Conservation (phyloP, 2,329 filamentous ascomycete genomes). For the Fusarium phyllophilum region DNA sequence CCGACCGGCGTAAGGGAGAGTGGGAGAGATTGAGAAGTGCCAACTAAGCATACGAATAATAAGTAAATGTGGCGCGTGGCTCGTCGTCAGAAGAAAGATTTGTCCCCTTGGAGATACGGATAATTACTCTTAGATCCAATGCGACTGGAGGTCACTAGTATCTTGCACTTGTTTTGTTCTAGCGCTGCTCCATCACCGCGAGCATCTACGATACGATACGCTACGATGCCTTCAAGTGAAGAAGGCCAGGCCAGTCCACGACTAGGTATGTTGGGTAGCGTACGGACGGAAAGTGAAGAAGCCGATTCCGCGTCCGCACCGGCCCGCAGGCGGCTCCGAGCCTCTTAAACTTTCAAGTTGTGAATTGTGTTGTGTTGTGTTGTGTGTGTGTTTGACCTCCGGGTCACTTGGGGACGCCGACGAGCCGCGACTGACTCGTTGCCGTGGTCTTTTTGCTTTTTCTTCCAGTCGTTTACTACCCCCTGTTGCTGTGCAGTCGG, state of each 20-base stretch:
- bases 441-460: conserved; percentile 21
- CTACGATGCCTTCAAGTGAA: background rate
- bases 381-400: background rate
- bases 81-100: background rate
- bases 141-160: background rate
- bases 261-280: conserved; percentile 4
- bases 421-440: conserved; percentile 35
- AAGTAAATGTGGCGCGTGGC: background rate
- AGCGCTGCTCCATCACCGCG: conserved; percentile 2
- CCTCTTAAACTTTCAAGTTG: background rate
- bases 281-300: conserved; percentile 32
- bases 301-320: conserved; percentile 38
- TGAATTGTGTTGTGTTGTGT: background rate
- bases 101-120: background rate
- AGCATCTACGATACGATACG: background rate
- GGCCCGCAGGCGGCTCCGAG: conserved; percentile 30
- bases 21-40: background rate
- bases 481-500: conserved; percentile 8
- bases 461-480: background rate
- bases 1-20: conserved; percentile 12
- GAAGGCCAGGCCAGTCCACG: background rate
- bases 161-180: background rate
- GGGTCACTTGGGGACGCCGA: conserved; percentile 1
- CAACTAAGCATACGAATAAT: background rate
- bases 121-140: background rate